Evolutionary conservation across 1,284 basidiomycete genomes (phyloP).

Genomic region (Cryptococcus sp.): DNA sequence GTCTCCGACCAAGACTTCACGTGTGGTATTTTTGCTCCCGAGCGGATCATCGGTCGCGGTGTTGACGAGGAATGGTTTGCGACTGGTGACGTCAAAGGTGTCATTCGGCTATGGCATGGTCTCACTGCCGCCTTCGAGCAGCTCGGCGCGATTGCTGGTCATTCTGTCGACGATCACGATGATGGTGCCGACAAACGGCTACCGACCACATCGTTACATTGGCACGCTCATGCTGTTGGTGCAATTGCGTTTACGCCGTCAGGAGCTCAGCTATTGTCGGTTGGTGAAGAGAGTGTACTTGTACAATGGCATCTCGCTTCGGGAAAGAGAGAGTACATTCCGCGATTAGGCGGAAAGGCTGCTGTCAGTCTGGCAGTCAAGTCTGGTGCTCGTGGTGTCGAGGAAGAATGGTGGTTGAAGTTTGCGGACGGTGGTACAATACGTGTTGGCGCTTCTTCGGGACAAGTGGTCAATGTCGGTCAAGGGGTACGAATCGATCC

Average conservation of each 20-base stretch:
- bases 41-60: slow-evolving; percentile 23
- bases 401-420: slow-evolving; percentile 82
- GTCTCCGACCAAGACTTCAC: slow-evolving; percentile 60
- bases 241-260: slow-evolving; percentile 83
- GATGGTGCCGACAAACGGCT: slow-evolving; percentile 33
- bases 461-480: slow-evolving; percentile 66
- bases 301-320: slow-evolving; percentile 92
- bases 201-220: slow-evolving; percentile 83
- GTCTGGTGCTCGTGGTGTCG: slow-evolving; percentile 51
- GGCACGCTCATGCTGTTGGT: slow-evolving; percentile 95
- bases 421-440: slow-evolving; percentile 77
- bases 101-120: slow-evolving; percentile 89
- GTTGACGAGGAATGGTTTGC: slow-evolving; percentile 79
- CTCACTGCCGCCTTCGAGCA: slow-evolving; percentile 57
- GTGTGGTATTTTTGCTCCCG: slow-evolving; percentile 82
- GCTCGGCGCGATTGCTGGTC: slow-evolving; percentile 5
- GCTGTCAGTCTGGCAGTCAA: slow-evolving; percentile 61
- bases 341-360: slow-evolving; percentile 81
- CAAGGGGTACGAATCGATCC: slow-evolving; percentile 42
- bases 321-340: slow-evolving; percentile 83
- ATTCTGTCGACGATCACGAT: slow-evolving; percentile 6
- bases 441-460: slow-evolving; percentile 70
- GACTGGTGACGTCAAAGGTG: slow-evolving; percentile 82
- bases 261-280: slow-evolving; percentile 88
- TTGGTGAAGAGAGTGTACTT: slow-evolving; percentile 91